A percentile compares a stretch with the other conserved stretches of the same genome.
phyloP scores from a whole-genome alignment of 768 basidiomycete genomes.

The Pisolithus albus region DNA sequence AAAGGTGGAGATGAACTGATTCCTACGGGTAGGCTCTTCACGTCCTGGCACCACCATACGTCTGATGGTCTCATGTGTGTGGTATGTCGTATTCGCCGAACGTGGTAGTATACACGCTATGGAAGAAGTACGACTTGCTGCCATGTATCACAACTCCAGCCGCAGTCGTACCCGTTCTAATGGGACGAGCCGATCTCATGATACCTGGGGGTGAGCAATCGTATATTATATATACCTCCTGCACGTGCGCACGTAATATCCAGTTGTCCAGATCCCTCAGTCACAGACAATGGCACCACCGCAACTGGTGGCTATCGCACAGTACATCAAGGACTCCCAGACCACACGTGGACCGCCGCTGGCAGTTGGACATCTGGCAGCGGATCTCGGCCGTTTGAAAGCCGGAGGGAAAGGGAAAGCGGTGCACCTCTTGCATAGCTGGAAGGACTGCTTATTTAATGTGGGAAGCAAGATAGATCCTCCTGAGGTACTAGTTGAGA shows the following conservation, averaged over 20 bases:
- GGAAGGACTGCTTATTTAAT: constrained; percentile 72
- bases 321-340: constrained; percentile 32
- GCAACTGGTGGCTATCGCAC: constrained; percentile 59
- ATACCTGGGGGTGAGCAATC: constrained; percentile 64
- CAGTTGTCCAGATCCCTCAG: constrained; percentile 51
- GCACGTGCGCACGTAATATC: not conserved
- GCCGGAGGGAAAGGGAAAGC: constrained; percentile 70
- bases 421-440: constrained; percentile 63
- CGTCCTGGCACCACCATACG: not conserved
- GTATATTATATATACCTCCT: not conserved
- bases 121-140: constrained; percentile 65
- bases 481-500: constrained; percentile 35
- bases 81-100: not conserved
- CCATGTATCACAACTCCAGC: constrained; percentile 67
- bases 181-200: constrained; percentile 85
- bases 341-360: constrained; percentile 42
- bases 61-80: not conserved
- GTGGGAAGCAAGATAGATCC: constrained; percentile 59
- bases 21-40: constrained; percentile 47
- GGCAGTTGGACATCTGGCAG: constrained; percentile 69
- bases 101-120: constrained; percentile 60
- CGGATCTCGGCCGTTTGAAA: constrained; percentile 43
- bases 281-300: constrained; percentile 31
- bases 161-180: constrained; percentile 62
- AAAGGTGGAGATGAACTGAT: constrained; percentile 62